Base-by-base conservation (phyloP, 352 stramenopile species). In the Paralagenidium karlingii region DNA sequence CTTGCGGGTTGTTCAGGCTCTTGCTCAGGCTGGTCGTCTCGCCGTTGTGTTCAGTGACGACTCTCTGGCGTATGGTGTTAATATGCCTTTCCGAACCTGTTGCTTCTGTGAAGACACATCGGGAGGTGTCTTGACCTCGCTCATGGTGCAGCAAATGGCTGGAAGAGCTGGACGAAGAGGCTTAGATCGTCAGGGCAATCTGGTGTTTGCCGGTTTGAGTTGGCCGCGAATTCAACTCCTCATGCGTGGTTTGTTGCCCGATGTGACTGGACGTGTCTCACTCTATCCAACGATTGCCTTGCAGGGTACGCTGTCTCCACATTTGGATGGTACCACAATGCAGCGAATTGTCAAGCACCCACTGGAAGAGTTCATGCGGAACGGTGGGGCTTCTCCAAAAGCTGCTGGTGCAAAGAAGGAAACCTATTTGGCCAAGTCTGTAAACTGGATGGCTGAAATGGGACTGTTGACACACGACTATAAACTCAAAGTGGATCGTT, bases 91-190 rank as follows among this genome's bases (percentile, higher is more conserved):
- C 89, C 87, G 95, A 50, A 97, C 92, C 19, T 98, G 93, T 55
- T 83, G 96, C 40, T 99, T 99, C 63, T 98, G 93, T 55, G 94
- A 96, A 70, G 94, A 98, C 60, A 97, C 96, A 53, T 82, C 92
- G 25, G 55, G 83, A 29, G 70, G 94, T 22, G 65, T 77, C 26
- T 60, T 99, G 45, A 98, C 93, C 1, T 96, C 94, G 39, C 65
- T 99, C 8, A 97, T 98, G 82, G 94, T 96, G 12, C 94, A 98
- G 63, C 95, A 99, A 66, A 99, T 99, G 94, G 91, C 95, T 66
- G 95, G 95, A 59, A 89, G 95, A 63, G 94, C 95, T 24, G 95
- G 95, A 50, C 90, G 95, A 55, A 87, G 95, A 81, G 95, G 95
- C 54, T 81, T 99, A 41, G 95, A 99, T 61, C 81, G 94, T 24